These are phyloP conservation scores for Quercus robur DNA, from an alignment of 306 rosid species.

Conservation along the genomic window DNA sequence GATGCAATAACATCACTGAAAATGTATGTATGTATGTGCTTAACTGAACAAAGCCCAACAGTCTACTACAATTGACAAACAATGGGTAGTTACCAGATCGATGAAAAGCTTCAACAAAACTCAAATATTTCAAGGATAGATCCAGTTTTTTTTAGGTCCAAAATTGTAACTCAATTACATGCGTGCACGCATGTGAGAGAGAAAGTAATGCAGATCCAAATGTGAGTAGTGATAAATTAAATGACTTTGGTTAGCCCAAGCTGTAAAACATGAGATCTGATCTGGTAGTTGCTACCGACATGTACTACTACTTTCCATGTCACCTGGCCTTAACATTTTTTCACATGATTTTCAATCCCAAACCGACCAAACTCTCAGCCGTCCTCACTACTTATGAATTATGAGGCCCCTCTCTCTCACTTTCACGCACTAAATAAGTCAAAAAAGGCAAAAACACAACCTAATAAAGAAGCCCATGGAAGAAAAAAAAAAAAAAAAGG, in stretches of 20 bases:
- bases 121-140: constrained; percentile 30
- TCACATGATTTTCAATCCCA: constrained; percentile 64
- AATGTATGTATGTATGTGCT: not conserved
- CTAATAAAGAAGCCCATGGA: too few relatives aligned
- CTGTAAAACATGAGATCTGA: constrained; percentile 38
- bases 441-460: constrained; percentile 6
- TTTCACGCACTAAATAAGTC: not conserved
- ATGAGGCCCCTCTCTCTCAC: constrained; percentile 11
- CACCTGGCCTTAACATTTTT: constrained; percentile 29
- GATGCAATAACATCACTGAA: not conserved
- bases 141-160: constrained; percentile 17
- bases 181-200: not conserved
- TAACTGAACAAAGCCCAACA: not conserved
- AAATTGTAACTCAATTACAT: not conserved
- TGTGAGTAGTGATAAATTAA: constrained; percentile 31
- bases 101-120: constrained; percentile 7
- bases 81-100: constrained; percentile 10
- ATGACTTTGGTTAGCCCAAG: constrained; percentile 16
- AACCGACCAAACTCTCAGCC: constrained; percentile 13
- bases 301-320: constrained; percentile 38
- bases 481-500: too few relatives aligned
- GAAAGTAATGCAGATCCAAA: constrained; percentile 21
- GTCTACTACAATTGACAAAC: constrained; percentile 7
- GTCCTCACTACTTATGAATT: not conserved
- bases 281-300: constrained; percentile 54